Evolutionary conservation across 768 basidiomycete genomes (phyloP).

Genomic region (Hygrophorus pudorinus): DNA sequence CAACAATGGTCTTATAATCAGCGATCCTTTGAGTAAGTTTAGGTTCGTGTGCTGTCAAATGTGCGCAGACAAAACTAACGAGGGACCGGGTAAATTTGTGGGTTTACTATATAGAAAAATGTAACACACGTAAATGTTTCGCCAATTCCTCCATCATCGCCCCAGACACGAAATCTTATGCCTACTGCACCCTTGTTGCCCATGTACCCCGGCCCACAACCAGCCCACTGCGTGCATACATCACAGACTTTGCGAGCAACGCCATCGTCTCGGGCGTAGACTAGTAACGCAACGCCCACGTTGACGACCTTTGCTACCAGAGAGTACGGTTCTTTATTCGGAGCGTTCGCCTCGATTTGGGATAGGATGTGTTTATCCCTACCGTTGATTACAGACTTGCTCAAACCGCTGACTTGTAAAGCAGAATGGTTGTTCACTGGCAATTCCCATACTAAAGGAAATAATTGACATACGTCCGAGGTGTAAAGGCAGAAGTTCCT

Average conservation of each 20-base stretch:
- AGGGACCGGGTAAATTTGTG: slow-evolving; percentile 3
- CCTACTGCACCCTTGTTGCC: slow-evolving; percentile 96
- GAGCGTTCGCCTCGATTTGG: slow-evolving; percentile 63
- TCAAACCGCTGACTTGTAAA: slow-evolving; percentile 66
- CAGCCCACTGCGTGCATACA: slow-evolving; percentile 69
- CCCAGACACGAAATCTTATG: slow-evolving; percentile 66
- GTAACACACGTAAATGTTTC: slow-evolving; percentile 76
- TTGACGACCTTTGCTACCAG: slow-evolving; percentile 75
- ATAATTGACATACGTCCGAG: slow-evolving; percentile 55
- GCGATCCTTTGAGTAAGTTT: slow-evolving; percentile 56
- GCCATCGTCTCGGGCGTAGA: slow-evolving; percentile 72
- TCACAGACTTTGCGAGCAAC: slow-evolving; percentile 50
- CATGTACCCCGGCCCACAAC: slow-evolving; percentile 65
- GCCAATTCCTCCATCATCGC: slow-evolving; percentile 42
- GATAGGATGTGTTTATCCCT: slow-evolving; percentile 64
- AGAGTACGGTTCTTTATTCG: slow-evolving; percentile 64
- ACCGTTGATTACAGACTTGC: slow-evolving; percentile 56
- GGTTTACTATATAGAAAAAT: neutral
- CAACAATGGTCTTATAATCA: slow-evolving; percentile 77
- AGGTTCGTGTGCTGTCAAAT: slow-evolving; percentile 75
- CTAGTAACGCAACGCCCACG: slow-evolving; percentile 79
- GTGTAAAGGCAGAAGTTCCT: slow-evolving; percentile 86
- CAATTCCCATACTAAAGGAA: neutral
- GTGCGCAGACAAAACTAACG: slow-evolving; percentile 80
- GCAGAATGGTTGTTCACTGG: slow-evolving; percentile 4